Evolutionary conservation across 208 protist species (phyloP), one percentile per base, ranked within the genome.

Genomic region (Leptomonas seymouri): DNA sequence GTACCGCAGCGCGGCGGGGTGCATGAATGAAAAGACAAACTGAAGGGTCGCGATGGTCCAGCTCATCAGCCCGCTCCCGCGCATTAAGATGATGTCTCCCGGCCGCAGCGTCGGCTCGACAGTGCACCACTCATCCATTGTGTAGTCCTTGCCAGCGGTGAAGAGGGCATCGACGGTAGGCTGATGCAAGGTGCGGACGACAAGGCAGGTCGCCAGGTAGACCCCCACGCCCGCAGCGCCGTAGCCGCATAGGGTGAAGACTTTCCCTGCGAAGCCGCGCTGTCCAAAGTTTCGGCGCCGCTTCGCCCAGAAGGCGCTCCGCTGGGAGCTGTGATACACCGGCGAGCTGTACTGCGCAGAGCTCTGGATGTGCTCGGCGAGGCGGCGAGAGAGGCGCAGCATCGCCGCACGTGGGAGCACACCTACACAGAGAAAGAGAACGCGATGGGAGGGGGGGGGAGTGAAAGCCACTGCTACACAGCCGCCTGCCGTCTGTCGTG

Each of bases 71-170:
- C 86, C 87, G 7, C 39, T 77, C 25, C 90, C 90, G 50, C 82
- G 80, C 78, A 95, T 81, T 14, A 95, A 79, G 7, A 95, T 44
- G 14, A 95, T 66, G 60, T 95, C 90, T 14, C 90, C 90, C n/a
- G 82, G 76, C 21, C 66, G 76, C 67, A 95, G 76, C 23, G 87
- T 92, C 31, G 84, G 86, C 73, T 93, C 86, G 20, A 95, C 80
- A 8, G 82, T 68, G n/a, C 31, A 59, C 90, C 90, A 95, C 31
- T 84, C 75, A 48, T 86, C 85, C 3, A 90, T 62, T n/a, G 80
- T 65, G 60, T 85, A 87, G 41, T 91, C 84, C 61, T 87, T 48
- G 1, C 51, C 36, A 18, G 78, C 68, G 23, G 68, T 55, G 53
- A 88, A 91, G 14, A 87, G 61, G 16, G 20, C 44, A 34, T 82